Evolutionary conservation across 306 rosid genomes (phyloP).

Genomic region (Inga leiocalycina): DNA sequence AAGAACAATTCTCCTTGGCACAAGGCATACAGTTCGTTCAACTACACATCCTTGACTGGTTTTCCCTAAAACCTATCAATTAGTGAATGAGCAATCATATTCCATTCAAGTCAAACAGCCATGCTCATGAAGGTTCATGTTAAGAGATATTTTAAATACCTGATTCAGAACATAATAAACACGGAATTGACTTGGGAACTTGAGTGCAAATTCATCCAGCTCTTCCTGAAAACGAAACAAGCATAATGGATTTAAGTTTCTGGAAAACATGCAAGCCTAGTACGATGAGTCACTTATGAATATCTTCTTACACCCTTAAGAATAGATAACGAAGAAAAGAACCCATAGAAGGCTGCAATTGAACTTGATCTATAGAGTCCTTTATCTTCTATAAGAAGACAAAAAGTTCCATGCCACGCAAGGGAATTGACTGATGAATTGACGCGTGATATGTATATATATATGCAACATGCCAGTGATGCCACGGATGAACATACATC

Average conservation of each 20-base stretch:
- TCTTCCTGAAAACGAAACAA: constrained; percentile 55
- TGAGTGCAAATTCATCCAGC: constrained; percentile 57
- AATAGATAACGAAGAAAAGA: neutral
- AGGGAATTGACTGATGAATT: constrained; percentile 24
- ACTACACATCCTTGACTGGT: neutral
- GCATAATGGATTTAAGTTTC: neutral
- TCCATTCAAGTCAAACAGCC: neutral
- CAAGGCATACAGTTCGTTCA: neutral
- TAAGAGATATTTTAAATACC: constrained; percentile 32
- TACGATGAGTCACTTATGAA: neutral
- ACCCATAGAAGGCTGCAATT: neutral
- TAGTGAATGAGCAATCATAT: neutral
- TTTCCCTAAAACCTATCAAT: neutral
- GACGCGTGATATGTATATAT: neutral
- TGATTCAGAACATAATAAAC: constrained; percentile 64
- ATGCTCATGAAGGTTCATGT: neutral
- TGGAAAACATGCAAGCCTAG: neutral
- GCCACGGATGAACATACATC: neutral
- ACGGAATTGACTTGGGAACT: constrained; percentile 57
- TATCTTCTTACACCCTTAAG: neutral
- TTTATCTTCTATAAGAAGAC: neutral
- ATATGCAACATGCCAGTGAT: neutral
- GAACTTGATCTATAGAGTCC: neutral
- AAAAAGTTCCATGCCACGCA: neutral
- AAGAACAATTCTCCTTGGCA: neutral